Evolutionary conservation across 2,329 filamentous ascomycete genomes (phyloP).

Genomic region (Dothideomycetes sp.): DNA sequence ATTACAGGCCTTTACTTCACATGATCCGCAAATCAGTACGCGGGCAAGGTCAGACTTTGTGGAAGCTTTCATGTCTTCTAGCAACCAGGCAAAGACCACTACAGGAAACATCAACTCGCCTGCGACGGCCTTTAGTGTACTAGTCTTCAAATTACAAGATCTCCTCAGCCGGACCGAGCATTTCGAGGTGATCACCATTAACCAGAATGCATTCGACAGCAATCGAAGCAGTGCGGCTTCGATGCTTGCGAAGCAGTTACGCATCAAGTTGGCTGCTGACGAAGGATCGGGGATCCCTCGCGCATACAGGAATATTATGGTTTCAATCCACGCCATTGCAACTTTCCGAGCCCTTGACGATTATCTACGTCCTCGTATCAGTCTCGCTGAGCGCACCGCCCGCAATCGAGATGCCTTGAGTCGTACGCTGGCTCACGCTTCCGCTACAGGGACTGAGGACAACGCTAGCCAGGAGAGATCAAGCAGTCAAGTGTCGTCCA

Average conservation of each 20-base stretch:
- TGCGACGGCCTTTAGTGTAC: slow-evolving; percentile 74
- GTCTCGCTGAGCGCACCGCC: slow-evolving; percentile 58
- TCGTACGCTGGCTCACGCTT: slow-evolving; percentile 53
- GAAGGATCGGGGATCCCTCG: slow-evolving; percentile 83
- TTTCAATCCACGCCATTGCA: slow-evolving; percentile 95
- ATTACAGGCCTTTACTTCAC: slow-evolving; percentile 68
- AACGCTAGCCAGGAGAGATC: neutral
- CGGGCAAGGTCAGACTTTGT: slow-evolving; percentile 75
- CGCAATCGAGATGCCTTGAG: slow-evolving; percentile 52
- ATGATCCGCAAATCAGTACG: slow-evolving; percentile 40
- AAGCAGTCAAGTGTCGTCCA: too few relatives aligned
- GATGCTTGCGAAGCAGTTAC: slow-evolving; percentile 92
- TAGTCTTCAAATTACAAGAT: slow-evolving; percentile 92
- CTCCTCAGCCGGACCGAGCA: slow-evolving; percentile 92
- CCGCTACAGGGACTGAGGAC: neutral
- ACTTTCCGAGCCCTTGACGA: slow-evolving; percentile 96
- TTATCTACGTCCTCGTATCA: slow-evolving; percentile 85
- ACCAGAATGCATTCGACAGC: slow-evolving; percentile 82
- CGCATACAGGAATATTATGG: slow-evolving; percentile 87
- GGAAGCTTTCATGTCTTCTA: slow-evolving; percentile 79
- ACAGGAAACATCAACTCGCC: slow-evolving; percentile 57
- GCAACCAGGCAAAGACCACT: slow-evolving; percentile 49
- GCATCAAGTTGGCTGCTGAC: slow-evolving; percentile 78
- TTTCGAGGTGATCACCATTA: slow-evolving; percentile 93
- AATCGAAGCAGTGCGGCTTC: slow-evolving; percentile 85